These are phyloP conservation scores for Boletus rubescentipes DNA, from an alignment of 768 basidiomycete species.

Conservation along the genomic window DNA sequence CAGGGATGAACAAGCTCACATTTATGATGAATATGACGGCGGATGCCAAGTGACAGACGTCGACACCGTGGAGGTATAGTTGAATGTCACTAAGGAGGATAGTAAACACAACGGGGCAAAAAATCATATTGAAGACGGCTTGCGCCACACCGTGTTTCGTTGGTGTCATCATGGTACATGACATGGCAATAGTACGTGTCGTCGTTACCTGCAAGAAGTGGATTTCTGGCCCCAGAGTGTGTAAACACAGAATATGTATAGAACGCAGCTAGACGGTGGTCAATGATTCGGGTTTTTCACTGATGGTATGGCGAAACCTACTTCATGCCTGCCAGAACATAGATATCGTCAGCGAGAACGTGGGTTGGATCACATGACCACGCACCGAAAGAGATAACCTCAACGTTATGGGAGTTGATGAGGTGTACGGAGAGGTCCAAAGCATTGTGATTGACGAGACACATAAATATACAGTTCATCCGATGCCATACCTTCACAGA, in stretches of 20 bases:
- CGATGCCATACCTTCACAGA: background rate
- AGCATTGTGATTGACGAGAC: conserved; percentile 3
- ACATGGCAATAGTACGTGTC: too few relatives aligned
- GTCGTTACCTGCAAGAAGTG: conserved; percentile 6
- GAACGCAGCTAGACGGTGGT: conserved; percentile 10
- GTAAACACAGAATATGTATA: conserved; percentile 16
- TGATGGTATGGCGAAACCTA: background rate
- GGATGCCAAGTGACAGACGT: background rate
- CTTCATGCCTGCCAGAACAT: conserved; percentile 15
- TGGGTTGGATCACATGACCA: background rate
- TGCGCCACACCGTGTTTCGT: conserved; percentile 3
- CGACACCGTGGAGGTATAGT: background rate
- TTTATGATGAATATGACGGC: conserved; percentile 8
- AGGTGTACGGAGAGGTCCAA: background rate
- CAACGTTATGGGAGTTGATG: conserved; percentile 5
- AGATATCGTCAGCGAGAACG: background rate
- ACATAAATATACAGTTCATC: background rate
- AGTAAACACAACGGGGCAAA: conserved; percentile 1
- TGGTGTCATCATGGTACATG: background rate
- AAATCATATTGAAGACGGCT: background rate
- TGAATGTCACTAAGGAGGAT: background rate
- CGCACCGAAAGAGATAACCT: conserved; percentile 22
- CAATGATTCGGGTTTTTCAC: background rate
- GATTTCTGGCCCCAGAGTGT: conserved; percentile 12
- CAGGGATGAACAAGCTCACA: conserved; percentile 4